phyloP scores from a whole-genome alignment of 2,329 filamentous ascomycete species.

The Cladosporium austrohemisphaericum region DNA sequence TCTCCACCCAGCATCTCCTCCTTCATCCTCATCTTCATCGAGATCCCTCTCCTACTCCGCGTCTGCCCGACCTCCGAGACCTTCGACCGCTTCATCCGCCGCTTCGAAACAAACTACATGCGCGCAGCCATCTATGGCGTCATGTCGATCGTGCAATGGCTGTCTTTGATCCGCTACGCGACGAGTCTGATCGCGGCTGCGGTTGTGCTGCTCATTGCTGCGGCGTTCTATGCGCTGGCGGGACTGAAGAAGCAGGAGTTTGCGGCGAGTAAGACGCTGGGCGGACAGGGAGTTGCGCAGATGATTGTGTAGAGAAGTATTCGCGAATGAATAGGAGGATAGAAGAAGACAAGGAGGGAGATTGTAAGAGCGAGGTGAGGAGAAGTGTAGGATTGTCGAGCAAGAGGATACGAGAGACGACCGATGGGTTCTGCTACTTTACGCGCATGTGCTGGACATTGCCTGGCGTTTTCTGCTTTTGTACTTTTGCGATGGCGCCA shows the following conservation, averaged over 20 bases:
- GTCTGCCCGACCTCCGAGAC: constrained; percentile 91
- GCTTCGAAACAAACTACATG: constrained; percentile 95
- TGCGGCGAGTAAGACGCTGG: constrained; percentile 91
- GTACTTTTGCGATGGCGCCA: too few species aligned
- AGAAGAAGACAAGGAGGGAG: background rate
- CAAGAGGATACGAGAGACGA: background rate
- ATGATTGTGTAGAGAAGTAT: constrained; percentile 78
- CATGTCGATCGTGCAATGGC: constrained; percentile 81
- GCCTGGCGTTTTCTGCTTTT: too few species aligned
- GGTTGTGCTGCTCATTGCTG: constrained; percentile 72
- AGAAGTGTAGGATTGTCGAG: background rate
- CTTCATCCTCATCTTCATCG: constrained; percentile 51
- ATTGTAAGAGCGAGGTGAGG: background rate
- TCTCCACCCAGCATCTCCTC: constrained; percentile 39
- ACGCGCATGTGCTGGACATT: too few species aligned
- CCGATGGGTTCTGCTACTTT: too few species aligned
- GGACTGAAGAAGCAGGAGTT: constrained; percentile 80
- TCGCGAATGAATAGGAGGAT: background rate
- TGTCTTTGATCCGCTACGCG: constrained; percentile 62
- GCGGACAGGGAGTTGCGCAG: constrained; percentile 88
- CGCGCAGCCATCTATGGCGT: constrained; percentile 79
- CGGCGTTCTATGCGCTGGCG: constrained; percentile 74
- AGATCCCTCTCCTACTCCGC: constrained; percentile 89
- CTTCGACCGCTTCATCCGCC: constrained; percentile 87
- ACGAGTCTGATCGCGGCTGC: constrained; percentile 83